Conservation (phyloP, 345 rosid genomes). For the Psidium guajava region DNA sequence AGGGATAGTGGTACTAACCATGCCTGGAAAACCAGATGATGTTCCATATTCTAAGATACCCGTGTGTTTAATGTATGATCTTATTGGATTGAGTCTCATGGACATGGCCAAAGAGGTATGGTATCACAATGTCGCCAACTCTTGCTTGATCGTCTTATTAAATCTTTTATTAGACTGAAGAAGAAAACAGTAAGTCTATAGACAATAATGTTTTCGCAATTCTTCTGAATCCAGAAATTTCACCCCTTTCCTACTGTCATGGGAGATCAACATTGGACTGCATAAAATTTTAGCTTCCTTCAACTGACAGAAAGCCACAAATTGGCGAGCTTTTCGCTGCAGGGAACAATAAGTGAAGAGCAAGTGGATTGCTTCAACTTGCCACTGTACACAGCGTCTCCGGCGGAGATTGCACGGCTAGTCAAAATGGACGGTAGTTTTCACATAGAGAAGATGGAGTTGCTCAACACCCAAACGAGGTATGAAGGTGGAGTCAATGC, state of each 20-base stretch:
- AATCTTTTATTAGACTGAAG: neutral
- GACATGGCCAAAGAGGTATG: constrained; percentile 29
- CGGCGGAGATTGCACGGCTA: constrained; percentile 20
- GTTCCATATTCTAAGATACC: constrained; percentile 3
- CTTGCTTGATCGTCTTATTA: neutral
- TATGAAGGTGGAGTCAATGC: constrained; percentile 13
- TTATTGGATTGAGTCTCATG: constrained; percentile 19
- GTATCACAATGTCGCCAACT: neutral
- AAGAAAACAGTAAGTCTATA: neutral
- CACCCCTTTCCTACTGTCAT: neutral
- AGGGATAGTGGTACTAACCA: constrained; percentile 20
- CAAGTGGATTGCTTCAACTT: constrained; percentile 42
- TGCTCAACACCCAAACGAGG: constrained; percentile 20
- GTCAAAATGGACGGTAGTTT: constrained; percentile 29
- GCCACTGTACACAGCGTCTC: constrained; percentile 31
- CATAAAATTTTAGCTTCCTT: neutral
- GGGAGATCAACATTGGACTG: neutral
- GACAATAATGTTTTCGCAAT: neutral
- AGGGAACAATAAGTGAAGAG: constrained; percentile 38
- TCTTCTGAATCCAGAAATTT: neutral
- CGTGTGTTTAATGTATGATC: constrained; percentile 2
- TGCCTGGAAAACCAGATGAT: constrained; percentile 21
- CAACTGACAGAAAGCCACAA: neutral
- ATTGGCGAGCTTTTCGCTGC: neutral
- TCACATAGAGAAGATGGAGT: constrained; percentile 25